Conservation (phyloP, 192 early-diverging fungal species). For the Backusella sp. region DNA sequence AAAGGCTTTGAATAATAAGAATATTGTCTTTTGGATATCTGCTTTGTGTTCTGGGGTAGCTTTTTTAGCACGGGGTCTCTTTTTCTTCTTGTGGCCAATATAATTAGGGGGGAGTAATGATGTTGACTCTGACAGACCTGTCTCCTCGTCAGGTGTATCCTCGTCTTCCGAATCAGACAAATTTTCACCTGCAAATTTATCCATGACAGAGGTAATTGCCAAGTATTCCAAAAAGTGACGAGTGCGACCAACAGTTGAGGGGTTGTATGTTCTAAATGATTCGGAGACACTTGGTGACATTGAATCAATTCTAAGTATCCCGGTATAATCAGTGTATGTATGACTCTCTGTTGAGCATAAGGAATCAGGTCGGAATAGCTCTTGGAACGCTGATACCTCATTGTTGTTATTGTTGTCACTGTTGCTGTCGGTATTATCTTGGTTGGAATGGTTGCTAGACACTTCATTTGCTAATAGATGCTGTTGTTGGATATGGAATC, state of each 20-base stretch:
- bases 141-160: slow-evolving; percentile 18
- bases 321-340: slow-evolving; percentile 34
- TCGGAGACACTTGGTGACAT: background rate
- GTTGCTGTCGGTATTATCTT: background rate
- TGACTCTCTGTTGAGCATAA: slow-evolving; percentile 20
- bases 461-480: background rate
- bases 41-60: slow-evolving; percentile 31
- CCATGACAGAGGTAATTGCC: slow-evolving; percentile 40
- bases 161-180: slow-evolving; percentile 36
- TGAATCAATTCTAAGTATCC: slow-evolving; percentile 15
- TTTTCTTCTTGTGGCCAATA: slow-evolving; percentile 31
- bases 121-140: slow-evolving; percentile 20
- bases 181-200: slow-evolving; percentile 51
- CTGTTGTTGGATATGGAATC: slow-evolving; percentile 69
- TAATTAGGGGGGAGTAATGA: slow-evolving; percentile 17
- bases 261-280: background rate
- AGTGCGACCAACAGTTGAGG: slow-evolving; percentile 4
- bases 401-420: background rate
- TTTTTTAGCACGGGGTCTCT: slow-evolving; percentile 3
- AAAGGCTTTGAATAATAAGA: slow-evolving; percentile 64
- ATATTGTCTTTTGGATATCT: slow-evolving; percentile 39
- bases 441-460: background rate
- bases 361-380: slow-evolving; percentile 20
- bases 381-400: slow-evolving; percentile 8
- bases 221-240: slow-evolving; percentile 38